Conservation (phyloP, 2,329 filamentous ascomycete species). For the Coniochaeta sp. region DNA sequence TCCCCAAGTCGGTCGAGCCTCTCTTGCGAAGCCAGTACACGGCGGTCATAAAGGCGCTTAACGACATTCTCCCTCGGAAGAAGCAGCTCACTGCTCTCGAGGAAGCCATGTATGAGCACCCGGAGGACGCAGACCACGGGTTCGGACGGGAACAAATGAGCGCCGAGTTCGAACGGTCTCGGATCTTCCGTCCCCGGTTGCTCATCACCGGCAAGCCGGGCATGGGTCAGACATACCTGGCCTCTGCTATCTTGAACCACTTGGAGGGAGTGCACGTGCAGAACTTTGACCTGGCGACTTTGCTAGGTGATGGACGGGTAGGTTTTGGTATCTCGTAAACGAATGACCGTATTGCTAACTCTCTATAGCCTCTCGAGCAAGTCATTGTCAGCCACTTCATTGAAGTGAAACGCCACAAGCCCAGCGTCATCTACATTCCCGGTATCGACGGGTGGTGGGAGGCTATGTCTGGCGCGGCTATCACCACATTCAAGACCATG, state of each 20-base stretch:
- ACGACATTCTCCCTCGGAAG: conserved; percentile 72
- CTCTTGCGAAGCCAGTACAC: conserved; percentile 67
- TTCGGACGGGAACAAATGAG: conserved; percentile 74
- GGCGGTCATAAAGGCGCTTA: conserved; percentile 61
- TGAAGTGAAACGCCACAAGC: conserved; percentile 89
- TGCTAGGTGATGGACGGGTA: conserved; percentile 77
- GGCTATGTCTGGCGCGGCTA: conserved; percentile 51
- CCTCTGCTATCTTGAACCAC: conserved; percentile 77
- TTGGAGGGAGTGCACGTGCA: conserved; percentile 93
- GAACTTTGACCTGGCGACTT: conserved; percentile 82
- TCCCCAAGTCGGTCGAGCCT: conserved; percentile 75
- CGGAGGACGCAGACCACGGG: conserved; percentile 72
- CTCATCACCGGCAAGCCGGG: conserved; percentile 75
- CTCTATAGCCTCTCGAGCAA: conserved; percentile 63
- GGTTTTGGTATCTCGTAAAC: conserved; percentile 17
- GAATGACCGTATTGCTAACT: conserved; percentile 13
- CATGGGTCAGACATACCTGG: conserved; percentile 91
- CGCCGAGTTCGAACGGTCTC: conserved; percentile 76
- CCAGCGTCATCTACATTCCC: conserved; percentile 91
- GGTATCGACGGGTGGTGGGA: conserved; percentile 83
- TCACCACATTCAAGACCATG: conserved; percentile 78
- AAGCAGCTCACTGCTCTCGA: conserved; percentile 86
- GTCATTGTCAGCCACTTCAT: conserved; percentile 86
- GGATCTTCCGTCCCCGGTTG: conserved; percentile 82
- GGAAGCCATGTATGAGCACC: conserved; percentile 87